Conservation (phyloP, 768 basidiomycete genomes). For the Mycena venus region DNA sequence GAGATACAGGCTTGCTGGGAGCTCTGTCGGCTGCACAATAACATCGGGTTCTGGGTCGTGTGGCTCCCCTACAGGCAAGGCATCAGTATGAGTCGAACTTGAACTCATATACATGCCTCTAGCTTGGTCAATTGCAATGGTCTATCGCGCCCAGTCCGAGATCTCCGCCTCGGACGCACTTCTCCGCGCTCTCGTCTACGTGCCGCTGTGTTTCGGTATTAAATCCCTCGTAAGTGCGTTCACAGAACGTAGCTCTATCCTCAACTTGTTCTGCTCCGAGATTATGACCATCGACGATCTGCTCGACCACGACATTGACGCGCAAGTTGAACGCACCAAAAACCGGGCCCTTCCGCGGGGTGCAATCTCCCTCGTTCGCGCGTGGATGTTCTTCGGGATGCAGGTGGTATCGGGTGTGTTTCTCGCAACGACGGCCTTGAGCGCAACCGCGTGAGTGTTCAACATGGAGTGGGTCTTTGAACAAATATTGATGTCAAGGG, state of each 20-base stretch:
- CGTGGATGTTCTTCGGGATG: slow-evolving; percentile 43
- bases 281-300: slow-evolving; percentile 51
- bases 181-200: slow-evolving; percentile 36
- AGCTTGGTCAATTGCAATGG: slow-evolving; percentile 51
- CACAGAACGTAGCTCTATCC: neutral
- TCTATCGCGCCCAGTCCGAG: slow-evolving; percentile 40
- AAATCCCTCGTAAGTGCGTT: slow-evolving; percentile 43
- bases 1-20: slow-evolving; percentile 49
- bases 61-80: slow-evolving; percentile 43
- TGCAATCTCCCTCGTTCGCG: slow-evolving; percentile 40
- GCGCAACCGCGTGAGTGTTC: slow-evolving; percentile 34
- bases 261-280: slow-evolving; percentile 20
- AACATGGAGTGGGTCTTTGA: no score
- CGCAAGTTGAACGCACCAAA: slow-evolving; percentile 42
- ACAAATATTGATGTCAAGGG: neutral
- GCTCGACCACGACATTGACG: slow-evolving; percentile 45
- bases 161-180: slow-evolving; percentile 34
- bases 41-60: slow-evolving; percentile 48
- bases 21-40: slow-evolving; percentile 46
- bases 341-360: slow-evolving; percentile 42
- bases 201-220: slow-evolving; percentile 45
- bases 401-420: slow-evolving; percentile 40
- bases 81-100: neutral
- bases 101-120: neutral
- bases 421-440: slow-evolving; percentile 35